Conservation (phyloP, 768 basidiomycete species). For the Tylopilus intermedius region DNA sequence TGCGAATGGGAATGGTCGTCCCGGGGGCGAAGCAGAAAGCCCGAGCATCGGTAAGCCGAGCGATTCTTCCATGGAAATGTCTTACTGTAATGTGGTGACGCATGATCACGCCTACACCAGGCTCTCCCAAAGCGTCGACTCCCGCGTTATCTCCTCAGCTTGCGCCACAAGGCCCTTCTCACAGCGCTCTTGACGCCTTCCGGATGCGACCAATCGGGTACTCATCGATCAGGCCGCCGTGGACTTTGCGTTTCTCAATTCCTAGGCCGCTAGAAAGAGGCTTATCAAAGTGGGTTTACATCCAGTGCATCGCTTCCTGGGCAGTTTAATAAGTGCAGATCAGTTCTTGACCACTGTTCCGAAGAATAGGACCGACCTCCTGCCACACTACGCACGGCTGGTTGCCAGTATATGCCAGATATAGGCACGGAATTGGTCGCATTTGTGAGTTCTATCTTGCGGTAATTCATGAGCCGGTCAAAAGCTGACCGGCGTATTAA, state of each 20-base stretch:
- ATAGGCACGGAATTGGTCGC: constrained; percentile 78
- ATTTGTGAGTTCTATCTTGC: constrained; percentile 48
- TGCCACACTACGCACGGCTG: constrained; percentile 90
- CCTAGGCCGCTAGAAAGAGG: constrained; percentile 91
- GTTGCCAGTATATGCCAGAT: constrained; percentile 96
- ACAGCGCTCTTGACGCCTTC: constrained; percentile 86
- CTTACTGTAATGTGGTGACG: constrained; percentile 39
- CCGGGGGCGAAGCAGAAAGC: constrained; percentile 8
- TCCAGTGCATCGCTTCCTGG: background rate
- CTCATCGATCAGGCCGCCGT: constrained; percentile 91
- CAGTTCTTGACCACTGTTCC: constrained; percentile 81
- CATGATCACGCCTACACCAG: constrained; percentile 58
- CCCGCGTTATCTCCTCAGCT: constrained; percentile 65
- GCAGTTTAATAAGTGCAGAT: constrained; percentile 8
- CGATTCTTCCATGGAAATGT: constrained; percentile 7
- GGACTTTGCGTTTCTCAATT: constrained; percentile 95
- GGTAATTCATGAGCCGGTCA: background rate
- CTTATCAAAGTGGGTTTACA: constrained; percentile 63
- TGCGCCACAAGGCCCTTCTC: constrained; percentile 86
- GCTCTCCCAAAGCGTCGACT: constrained; percentile 57
- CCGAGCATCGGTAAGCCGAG: constrained; percentile 25
- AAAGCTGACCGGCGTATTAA: constrained; percentile 28
- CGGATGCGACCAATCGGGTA: constrained; percentile 88
- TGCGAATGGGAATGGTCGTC: constrained; percentile 19
- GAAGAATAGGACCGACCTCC: constrained; percentile 81